These are phyloP conservation scores for Diplotaxis tenuifolia DNA, from an alignment of 345 rosid species.

Conservation along the genomic window DNA sequence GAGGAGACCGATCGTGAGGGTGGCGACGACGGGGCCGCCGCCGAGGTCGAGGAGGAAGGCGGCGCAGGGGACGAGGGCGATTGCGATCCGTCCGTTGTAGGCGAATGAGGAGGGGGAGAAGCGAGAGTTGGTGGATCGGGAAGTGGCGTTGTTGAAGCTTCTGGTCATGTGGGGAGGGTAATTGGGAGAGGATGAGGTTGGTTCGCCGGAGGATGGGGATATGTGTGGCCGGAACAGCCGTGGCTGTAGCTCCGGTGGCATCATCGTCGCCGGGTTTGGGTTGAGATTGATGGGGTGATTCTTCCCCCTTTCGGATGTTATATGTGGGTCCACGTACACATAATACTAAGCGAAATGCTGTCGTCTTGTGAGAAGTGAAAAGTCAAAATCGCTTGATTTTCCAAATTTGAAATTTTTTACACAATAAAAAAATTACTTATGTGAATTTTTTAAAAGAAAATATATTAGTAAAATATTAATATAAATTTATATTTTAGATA, in stretches of 20 bases:
- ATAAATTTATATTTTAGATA: too few relatives aligned
- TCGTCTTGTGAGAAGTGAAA: not conserved
- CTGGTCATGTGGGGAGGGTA: constrained; percentile 41
- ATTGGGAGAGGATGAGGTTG: constrained; percentile 46
- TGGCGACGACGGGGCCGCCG: constrained; percentile 74
- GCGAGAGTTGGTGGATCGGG: constrained; percentile 56
- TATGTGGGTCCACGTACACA: not conserved
- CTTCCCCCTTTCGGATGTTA: too few relatives aligned
- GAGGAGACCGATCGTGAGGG: constrained; percentile 82
- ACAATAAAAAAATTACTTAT: too few relatives aligned
- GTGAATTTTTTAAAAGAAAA: too few relatives aligned
- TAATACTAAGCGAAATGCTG: not conserved
- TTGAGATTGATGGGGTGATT: constrained; percentile 1
- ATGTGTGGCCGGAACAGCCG: constrained; percentile 86
- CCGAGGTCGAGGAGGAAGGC: constrained; percentile 97
- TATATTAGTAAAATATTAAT: too few relatives aligned
- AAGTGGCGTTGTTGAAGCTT: constrained; percentile 35
- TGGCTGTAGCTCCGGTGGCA: constrained; percentile 90
- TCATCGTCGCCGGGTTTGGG: constrained; percentile 56
- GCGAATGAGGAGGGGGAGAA: constrained; percentile 79
- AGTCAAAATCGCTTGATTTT: too few relatives aligned
- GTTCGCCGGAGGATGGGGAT: constrained; percentile 45
- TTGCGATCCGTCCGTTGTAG: constrained; percentile 71
- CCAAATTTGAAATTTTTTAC: too few relatives aligned
- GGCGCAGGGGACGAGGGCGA: constrained; percentile 79